phyloP scores from a whole-genome alignment of 73 alveolate genomes.

The Paramecium bursaria region DNA sequence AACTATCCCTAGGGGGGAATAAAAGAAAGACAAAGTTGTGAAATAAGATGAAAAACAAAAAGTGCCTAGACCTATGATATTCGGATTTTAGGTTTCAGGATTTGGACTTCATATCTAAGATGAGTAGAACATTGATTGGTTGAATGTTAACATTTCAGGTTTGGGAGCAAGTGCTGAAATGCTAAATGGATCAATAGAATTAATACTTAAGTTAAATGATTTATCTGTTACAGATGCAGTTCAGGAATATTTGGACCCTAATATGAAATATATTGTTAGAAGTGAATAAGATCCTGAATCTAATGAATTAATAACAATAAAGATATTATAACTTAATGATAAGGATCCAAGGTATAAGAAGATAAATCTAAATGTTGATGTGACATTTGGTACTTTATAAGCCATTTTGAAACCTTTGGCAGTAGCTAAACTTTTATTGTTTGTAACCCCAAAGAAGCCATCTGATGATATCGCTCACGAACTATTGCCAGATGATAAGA shows the following conservation, averaged over 20 bases:
- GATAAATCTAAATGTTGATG: background rate
- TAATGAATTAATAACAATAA: conserved; percentile 16
- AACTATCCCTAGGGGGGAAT: conserved; percentile 11
- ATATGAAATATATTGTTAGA: conserved; percentile 14
- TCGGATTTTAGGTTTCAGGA: conserved; percentile 17
- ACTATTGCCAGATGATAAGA: background rate
- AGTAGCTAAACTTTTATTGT: conserved; percentile 19
- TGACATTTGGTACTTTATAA: conserved; percentile 38
- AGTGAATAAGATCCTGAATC: conserved; percentile 57
- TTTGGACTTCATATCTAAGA: conserved; percentile 15
- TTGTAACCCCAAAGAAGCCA: background rate
- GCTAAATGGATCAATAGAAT: conserved; percentile 22
- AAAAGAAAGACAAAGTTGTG: background rate
- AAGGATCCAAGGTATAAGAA: conserved; percentile 30
- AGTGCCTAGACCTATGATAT: conserved; percentile 26
- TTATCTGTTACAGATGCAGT: conserved; percentile 24
- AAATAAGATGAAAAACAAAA: background rate
- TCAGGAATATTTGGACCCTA: conserved; percentile 9
- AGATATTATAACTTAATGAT: background rate
- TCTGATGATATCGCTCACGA: background rate
- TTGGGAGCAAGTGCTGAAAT: conserved; percentile 9
- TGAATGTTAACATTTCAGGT: conserved; percentile 17
- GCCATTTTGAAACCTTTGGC: conserved; percentile 32
- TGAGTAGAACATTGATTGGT: background rate
- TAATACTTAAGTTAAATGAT: conserved; percentile 31